Evolutionary conservation across 352 stramenopile genomes (phyloP), one percentile per base, ranked within the genome.

Genomic region (Globisporangium alternatum): DNA sequence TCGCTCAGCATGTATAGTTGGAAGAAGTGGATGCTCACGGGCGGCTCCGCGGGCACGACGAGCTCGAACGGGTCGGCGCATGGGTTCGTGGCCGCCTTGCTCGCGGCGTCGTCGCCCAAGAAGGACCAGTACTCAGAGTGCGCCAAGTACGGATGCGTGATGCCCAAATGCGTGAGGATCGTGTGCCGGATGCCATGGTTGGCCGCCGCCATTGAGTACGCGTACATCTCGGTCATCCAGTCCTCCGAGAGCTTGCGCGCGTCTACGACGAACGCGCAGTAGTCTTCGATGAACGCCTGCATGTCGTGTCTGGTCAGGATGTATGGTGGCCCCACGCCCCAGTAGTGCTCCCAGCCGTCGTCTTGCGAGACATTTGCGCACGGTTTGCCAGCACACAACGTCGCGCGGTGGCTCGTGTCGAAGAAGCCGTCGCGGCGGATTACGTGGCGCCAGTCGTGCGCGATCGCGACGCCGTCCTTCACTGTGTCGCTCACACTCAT

Each of bases 141-240:
- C 1, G 48, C 48, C 21, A 72, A 33, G 33, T 70, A 74, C n/a
- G 79, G 79, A 30, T 83, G 77, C 25, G 75, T 88, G 2, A 66
- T 30, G 17, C 69, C 77, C 47, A 88, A 56, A 51, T 86, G 53
- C 4, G 69, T 79, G 15, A 86, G 43, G 5, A 82, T 59, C 30
- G 77, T 88, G 71, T 86, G 77, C 53, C 81, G 76, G 54, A 88
- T 85, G 21, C 64, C 66, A 37, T 85, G 69, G 49, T 83, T 82
- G 44, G 69, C 77, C 2, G 74, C 77, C 30, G 77, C 75, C 37
- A 83, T n/a, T 0, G 70, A 65, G 56, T 81, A 88, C 21, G 68
- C 79, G 47, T 80, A 80, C 79, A 86, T 88, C 62, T 88, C 79
- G 33, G 73, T 70, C 77, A 85, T 88, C 74, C 77, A 88, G n/a